Evolutionary conservation across 805 yeast genomes (phyloP).

Genomic region (Cyberlindnera amylophila): DNA sequence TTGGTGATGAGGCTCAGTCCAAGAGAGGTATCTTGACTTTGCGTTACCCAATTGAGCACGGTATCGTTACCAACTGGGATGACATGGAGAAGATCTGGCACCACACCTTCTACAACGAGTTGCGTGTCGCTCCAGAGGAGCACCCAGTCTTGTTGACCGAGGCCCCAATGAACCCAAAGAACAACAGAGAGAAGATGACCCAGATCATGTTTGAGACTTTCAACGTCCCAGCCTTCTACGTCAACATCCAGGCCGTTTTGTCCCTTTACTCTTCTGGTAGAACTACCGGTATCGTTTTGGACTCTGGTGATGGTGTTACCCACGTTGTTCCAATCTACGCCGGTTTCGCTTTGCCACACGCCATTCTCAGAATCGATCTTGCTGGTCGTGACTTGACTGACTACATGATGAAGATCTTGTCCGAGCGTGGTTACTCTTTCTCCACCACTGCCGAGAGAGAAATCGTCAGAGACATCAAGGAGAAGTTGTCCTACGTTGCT

Average conservation of each 20-base stretch:
- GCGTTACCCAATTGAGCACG: constrained; percentile 99
- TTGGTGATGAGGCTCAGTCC: constrained; percentile 99
- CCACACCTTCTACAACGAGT: constrained; percentile 99
- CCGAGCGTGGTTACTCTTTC: constrained; percentile 99
- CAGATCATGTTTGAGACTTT: constrained; percentile 98
- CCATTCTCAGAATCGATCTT: constrained; percentile 96
- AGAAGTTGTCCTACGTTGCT: constrained; percentile 98
- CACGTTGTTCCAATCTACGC: constrained; percentile 99
- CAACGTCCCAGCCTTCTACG: constrained; percentile 99
- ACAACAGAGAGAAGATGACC: constrained; percentile 99
- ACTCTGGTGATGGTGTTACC: constrained; percentile 99
- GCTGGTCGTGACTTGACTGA: constrained; percentile 99
- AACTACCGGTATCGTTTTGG: constrained; percentile 99
- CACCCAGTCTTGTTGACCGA: constrained; percentile 99
- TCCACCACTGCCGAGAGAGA: constrained; percentile 99
- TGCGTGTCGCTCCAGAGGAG: constrained; percentile 99
- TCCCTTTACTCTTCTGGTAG: constrained; percentile 99
- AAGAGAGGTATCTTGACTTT: constrained; percentile 99
- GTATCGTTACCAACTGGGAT: constrained; percentile 99
- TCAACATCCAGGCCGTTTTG: constrained; percentile 96
- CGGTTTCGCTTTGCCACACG: constrained; percentile 99
- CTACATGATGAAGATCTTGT: constrained; percentile 95
- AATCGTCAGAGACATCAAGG: constrained; percentile 86
- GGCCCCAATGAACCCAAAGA: constrained; percentile 99
- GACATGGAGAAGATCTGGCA: constrained; percentile 99